Evolutionary conservation across 768 basidiomycete species (phyloP), one percentile per base, ranked within the genome.

Genomic region (Lactifluus rugatus): DNA sequence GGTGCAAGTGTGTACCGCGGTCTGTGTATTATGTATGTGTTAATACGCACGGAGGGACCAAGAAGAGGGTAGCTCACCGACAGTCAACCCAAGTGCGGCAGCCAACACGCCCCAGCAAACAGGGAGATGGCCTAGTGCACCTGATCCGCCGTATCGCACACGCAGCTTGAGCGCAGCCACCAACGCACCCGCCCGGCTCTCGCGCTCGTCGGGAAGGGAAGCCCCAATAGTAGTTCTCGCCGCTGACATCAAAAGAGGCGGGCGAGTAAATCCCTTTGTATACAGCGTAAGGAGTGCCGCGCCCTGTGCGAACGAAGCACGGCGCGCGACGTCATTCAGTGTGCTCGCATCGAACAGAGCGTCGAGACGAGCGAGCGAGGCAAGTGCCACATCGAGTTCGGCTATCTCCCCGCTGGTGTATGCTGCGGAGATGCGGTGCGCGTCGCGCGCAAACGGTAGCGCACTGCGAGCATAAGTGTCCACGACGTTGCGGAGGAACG

Each of bases 231-330:
- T 62, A 60, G 46, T 61, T 61, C 61, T 23, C 42, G 62, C 67
- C 44, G 68, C 51, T 61, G 66, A 37, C 56, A 48, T 48, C 68
- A 57, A 53, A 67, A 71, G 51, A 26, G 76, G 60, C 10, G 90
- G 82, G 32, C 71, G 71, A 4, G 86, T 79, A 67, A 97, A 85
- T 0, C 90, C 88, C 66, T 85, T 89, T 17, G 86, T 76, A 70
- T 87, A 95, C 3, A 98, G 77, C 1, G 93, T 91, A 32, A 99
- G 80, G 44, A 97, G 80, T 5, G 95, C 95, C 13, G 90, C 84
- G 3, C 96, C 96, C 69, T 99, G 96, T 5, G 93, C 79, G 55
- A 81, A 87, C 32, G 92, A 94, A 31, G 94, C 92, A 13, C 96
- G 78, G 28, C 87, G 76, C 2, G 91, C 79, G 62, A 96, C 84